Evolutionary conservation across 208 protist genomes (phyloP).

Genomic region (Trypanosoma scelopori): DNA sequence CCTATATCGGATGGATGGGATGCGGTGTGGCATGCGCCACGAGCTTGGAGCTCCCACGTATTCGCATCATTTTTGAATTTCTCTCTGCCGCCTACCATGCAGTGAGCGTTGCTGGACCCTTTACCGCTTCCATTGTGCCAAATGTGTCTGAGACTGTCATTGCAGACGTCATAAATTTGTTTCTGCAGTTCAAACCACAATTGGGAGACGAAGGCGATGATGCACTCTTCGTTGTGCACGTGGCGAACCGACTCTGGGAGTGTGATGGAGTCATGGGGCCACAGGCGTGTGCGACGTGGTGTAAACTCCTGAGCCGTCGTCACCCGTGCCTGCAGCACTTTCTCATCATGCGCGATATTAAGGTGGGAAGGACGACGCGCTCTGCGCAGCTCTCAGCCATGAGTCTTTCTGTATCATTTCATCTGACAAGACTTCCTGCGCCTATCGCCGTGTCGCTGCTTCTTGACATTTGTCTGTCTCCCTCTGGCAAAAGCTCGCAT

Average conservation of each 20-base stretch:
- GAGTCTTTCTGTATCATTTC: constrained; percentile 32
- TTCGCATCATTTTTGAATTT: constrained; percentile 42
- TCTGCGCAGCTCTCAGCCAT: constrained; percentile 37
- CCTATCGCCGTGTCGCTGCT: constrained; percentile 24
- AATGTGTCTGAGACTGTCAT: constrained; percentile 23
- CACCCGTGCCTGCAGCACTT: constrained; percentile 75
- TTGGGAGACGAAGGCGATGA: constrained; percentile 5
- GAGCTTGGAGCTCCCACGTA: constrained; percentile 33
- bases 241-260: constrained; percentile 42
- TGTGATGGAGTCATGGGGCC: constrained; percentile 40
- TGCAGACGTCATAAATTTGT: constrained; percentile 37
- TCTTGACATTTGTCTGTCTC: constrained; percentile 23
- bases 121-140: constrained; percentile 32
- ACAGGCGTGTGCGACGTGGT: constrained; percentile 54
- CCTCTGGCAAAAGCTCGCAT: no score
- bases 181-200: constrained; percentile 32
- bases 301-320: constrained; percentile 45
- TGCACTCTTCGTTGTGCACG: constrained; percentile 34
- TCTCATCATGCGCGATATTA: constrained; percentile 49
- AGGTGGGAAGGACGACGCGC: constrained; percentile 41
- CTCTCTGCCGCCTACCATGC: constrained; percentile 70
- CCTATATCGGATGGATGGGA: constrained; percentile 57
- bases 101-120: constrained; percentile 52
- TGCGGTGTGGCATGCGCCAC: constrained; percentile 24
- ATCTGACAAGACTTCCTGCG: constrained; percentile 24